Evolutionary conservation across 2,329 filamentous ascomycete species (phyloP), one percentile per base, ranked within the genome.

Genomic region (Furcasterigmium sp.): DNA sequence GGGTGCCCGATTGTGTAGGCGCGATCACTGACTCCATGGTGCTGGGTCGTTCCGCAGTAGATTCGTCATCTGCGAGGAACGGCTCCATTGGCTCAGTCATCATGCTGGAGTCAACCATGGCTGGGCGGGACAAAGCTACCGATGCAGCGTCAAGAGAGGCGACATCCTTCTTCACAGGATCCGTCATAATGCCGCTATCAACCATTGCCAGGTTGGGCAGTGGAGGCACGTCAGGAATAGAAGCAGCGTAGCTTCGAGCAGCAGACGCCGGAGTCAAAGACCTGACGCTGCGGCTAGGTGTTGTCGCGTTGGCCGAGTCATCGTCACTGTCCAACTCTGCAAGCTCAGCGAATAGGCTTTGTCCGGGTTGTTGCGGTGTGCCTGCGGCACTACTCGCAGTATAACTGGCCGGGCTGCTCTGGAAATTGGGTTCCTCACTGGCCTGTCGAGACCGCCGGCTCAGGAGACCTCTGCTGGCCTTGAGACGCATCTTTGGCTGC

Each of bases 281-380:
- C 35, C 70, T 70, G 18, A 64, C 54, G 46, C 69, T 70, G 35
- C 70, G 69, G 49, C 72, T 76, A 20, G 80, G 80, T 17, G 32
- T 35, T 23, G 78, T 82, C 20, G 67, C 74, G 15, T 70, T 71
- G 46, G 65, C 70, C 42, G 85, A 83, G 48, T 85, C 84, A 46
- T 88, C 86, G 49, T 88, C 87, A 52, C 85, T 84, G 50, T 80
- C 84, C 35, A 96, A 70, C 51, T 89, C 87, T 42, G 86, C 88
- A 34, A 98, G 76, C 63, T 98, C 93, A 32, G 90, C 90, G 60
- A 93, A 95, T 40, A 98, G 72, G 56, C 86, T 97, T 68, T 95
- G 87, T 14, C 80, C 76, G 15, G 56, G 65, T 35, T 64, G 62
- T 44, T 75, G 67, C 9, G 78, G 70, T 3, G 75, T 78, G 37